Percentiles rank a stretch among this genome's conserved stretches.
Evolutionary conservation across 805 yeast genomes (phyloP).

Genomic region (Wickerhamomyces queroliae): DNA sequence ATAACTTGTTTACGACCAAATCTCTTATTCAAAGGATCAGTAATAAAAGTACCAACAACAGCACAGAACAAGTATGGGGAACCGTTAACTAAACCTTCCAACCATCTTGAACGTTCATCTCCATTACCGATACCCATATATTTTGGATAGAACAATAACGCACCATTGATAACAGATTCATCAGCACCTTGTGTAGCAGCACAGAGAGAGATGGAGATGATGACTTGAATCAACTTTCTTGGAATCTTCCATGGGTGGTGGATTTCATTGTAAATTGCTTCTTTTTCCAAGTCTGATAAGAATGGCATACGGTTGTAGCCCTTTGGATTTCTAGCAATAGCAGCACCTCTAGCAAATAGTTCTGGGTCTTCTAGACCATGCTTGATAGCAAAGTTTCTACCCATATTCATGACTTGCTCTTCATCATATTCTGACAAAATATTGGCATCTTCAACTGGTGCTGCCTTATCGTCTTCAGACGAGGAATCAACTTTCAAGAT

Average conservation of each 20-base stretch:
- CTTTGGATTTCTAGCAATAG: constrained; percentile 56
- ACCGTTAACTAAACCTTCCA: constrained; percentile 60
- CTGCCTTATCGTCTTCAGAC: constrained; percentile 1
- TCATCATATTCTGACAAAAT: constrained; percentile 53
- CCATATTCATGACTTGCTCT: constrained; percentile 64
- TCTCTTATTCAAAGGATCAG: constrained; percentile 50
- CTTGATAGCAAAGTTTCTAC: constrained; percentile 55
- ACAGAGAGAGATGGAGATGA: constrained; percentile 66
- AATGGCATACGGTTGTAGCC: constrained; percentile 53
- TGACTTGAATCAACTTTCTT: constrained; percentile 44
- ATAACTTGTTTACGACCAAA: constrained; percentile 65
- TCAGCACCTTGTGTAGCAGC: constrained; percentile 83
- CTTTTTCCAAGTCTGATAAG: constrained; percentile 49
- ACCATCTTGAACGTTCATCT: constrained; percentile 45
- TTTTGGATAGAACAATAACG: constrained; percentile 53
- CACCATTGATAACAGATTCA: constrained; percentile 72
- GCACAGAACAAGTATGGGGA: constrained; percentile 68
- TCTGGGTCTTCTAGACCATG: constrained; percentile 42
- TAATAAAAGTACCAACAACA: constrained; percentile 54
- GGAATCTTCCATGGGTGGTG: constrained; percentile 40
- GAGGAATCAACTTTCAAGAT: not conserved
- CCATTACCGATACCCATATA: constrained; percentile 45
- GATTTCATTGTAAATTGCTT: constrained; percentile 39
- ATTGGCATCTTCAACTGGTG: constrained; percentile 28
- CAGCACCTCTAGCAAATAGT: constrained; percentile 60